A percentile compares a stretch with the other conserved stretches of the same genome.
phyloP scores from a whole-genome alignment of 805 yeast species.

The Wickerhamomyces queroliae region DNA sequence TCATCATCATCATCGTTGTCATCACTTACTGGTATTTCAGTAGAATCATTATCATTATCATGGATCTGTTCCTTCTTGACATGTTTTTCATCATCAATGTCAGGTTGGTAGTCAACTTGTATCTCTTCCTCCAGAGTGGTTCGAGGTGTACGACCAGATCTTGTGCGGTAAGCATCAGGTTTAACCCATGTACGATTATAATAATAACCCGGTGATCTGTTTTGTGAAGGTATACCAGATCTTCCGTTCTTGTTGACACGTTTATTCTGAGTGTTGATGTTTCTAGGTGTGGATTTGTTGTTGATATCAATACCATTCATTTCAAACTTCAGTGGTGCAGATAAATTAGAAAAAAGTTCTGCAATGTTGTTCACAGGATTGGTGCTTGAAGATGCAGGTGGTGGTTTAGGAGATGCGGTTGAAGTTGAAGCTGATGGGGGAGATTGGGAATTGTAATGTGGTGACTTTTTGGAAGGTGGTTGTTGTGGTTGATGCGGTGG shows the following conservation, averaged over 20 bases:
- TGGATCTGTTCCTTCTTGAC: not conserved
- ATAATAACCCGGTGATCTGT: not conserved
- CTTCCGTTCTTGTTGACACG: not conserved
- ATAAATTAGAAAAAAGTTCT: not conserved
- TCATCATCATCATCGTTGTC: not conserved
- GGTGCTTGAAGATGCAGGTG: too few species aligned
- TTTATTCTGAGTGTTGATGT: not conserved
- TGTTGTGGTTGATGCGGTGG: not conserved
- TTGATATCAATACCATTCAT: not conserved
- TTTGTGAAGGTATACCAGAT: not conserved
- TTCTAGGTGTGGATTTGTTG: constrained; percentile 1
- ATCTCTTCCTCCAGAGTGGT: constrained; percentile 5
- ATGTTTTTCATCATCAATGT: not conserved
- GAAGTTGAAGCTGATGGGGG: too few species aligned
- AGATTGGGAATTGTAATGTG: too few species aligned
- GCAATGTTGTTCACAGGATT: not conserved
- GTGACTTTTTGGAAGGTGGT: not conserved
- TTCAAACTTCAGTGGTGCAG: not conserved
- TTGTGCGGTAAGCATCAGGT: too few species aligned
- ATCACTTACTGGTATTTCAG: not conserved
- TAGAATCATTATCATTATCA: not conserved
- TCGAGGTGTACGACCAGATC: constrained; percentile 14
- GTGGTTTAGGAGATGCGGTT: too few species aligned
- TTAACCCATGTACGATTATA: not conserved
- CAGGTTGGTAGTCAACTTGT: constrained; percentile 2